A percentile compares a stretch with the other conserved stretches of the same genome.
phyloP scores from a whole-genome alignment of 345 rosid genomes.

The Populus davidiana region DNA sequence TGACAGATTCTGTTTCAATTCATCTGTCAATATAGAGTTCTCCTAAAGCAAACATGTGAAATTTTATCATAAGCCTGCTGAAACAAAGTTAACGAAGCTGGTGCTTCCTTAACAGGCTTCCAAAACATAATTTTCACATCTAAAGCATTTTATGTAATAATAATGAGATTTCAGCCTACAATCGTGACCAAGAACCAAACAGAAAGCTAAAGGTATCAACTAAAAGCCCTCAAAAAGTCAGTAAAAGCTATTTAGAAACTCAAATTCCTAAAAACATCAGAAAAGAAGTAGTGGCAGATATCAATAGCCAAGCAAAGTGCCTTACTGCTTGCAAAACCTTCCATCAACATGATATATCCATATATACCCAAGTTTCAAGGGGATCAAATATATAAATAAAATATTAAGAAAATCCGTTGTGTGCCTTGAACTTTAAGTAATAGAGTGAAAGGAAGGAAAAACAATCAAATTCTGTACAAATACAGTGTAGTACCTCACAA shows the following conservation, averaged over 20 bases:
- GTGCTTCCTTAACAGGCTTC: background rate
- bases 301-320: background rate
- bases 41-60: background rate
- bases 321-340: background rate
- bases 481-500: background rate
- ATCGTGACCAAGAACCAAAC: background rate
- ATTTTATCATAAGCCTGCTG: background rate
- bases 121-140: background rate
- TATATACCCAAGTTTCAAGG: too few relatives aligned
- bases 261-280: background rate
- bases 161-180: background rate
- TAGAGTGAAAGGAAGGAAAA: background rate
- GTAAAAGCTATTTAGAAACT: background rate
- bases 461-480: background rate
- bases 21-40: background rate
- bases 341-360: too few relatives aligned
- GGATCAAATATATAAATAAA: background rate
- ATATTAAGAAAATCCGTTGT: background rate
- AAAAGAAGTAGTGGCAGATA: background rate
- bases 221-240: background rate
- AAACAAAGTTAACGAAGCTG: background rate
- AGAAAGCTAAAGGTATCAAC: background rate
- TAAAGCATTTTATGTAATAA: background rate
- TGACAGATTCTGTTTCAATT: background rate
- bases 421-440: background rate